These are phyloP conservation scores for Carex parvula DNA, from an alignment of 176 grass and related monocot genomes.

Conservation along the genomic window DNA sequence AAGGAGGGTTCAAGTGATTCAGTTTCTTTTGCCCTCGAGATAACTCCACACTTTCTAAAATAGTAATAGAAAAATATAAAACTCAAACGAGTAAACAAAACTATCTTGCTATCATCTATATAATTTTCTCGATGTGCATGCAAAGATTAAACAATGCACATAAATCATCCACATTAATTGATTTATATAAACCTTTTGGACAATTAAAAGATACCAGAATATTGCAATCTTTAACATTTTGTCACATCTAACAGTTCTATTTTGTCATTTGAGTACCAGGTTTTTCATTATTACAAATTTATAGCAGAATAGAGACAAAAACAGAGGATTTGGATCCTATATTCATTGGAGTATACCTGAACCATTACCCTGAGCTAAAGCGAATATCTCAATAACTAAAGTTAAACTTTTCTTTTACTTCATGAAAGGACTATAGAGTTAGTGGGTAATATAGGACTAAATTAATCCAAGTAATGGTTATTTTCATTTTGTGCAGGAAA, in stretches of 20 bases:
- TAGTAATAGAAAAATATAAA: background rate
- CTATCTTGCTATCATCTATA: background rate
- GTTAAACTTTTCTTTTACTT: background rate
- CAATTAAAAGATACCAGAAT: background rate
- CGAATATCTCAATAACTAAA: background rate
- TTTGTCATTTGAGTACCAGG: background rate
- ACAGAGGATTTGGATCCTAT: background rate
- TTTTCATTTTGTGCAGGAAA: constrained; percentile 44
- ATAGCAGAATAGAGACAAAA: background rate
- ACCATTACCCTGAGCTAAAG: background rate
- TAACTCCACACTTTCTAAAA: background rate
- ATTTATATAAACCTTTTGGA: background rate
- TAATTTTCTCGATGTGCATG: background rate
- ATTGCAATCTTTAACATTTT: background rate
- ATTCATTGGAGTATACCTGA: background rate
- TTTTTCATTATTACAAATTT: background rate
- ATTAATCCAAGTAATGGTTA: background rate
- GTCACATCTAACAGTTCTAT: background rate
- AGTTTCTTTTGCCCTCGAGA: background rate
- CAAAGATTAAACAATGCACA: background rate
- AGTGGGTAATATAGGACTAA: background rate
- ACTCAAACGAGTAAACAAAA: background rate
- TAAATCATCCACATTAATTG: background rate
- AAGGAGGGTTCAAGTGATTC: background rate
- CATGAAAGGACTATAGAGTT: background rate